Percentiles rank a stretch among this genome's conserved stretches.
Conservation (phyloP, 2,329 filamentous ascomycete species). For the Penicillium expansum region DNA sequence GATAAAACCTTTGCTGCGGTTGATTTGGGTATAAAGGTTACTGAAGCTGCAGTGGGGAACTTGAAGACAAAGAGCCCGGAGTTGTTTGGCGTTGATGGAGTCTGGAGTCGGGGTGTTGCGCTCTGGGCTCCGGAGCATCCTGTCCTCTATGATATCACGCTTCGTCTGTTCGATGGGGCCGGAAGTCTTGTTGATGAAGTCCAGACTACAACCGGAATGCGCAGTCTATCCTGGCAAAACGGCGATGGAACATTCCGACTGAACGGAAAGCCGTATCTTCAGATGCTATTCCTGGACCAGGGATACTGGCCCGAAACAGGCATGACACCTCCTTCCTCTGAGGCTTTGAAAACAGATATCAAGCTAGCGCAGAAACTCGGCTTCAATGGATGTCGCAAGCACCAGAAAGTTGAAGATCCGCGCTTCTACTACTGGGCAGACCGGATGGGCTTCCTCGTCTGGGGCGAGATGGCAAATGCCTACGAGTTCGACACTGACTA, state of each 20-base stretch:
- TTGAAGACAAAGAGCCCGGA: constrained; percentile 24
- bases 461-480: constrained; percentile 69
- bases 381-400: constrained; percentile 69
- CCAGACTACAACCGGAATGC: constrained; percentile 58
- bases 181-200: constrained; percentile 50
- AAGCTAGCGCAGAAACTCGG: constrained; percentile 62
- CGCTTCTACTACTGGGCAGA: constrained; percentile 68
- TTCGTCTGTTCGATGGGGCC: constrained; percentile 50
- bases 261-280: constrained; percentile 66
- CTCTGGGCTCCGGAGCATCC: constrained; percentile 67
- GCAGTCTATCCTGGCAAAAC: constrained; percentile 59
- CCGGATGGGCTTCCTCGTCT: constrained; percentile 62
- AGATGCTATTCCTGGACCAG: constrained; percentile 67
- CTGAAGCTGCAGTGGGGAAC: constrained; percentile 28
- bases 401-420: constrained; percentile 63
- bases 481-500: constrained; percentile 62
- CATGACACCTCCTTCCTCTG: constrained; percentile 61
- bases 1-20: constrained; percentile 52
- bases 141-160: constrained; percentile 59
- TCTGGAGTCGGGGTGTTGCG: constrained; percentile 57
- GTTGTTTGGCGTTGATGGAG: constrained; percentile 45
- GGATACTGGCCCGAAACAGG: constrained; percentile 70
- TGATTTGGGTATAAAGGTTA: constrained; percentile 51
- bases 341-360: constrained; percentile 66
- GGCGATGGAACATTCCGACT: constrained; percentile 60